A percentile compares a stretch with the other conserved stretches of the same genome.
These are phyloP conservation scores for Tulasnella sp. DNA, from an alignment of 768 basidiomycete genomes.

Conservation along the genomic window DNA sequence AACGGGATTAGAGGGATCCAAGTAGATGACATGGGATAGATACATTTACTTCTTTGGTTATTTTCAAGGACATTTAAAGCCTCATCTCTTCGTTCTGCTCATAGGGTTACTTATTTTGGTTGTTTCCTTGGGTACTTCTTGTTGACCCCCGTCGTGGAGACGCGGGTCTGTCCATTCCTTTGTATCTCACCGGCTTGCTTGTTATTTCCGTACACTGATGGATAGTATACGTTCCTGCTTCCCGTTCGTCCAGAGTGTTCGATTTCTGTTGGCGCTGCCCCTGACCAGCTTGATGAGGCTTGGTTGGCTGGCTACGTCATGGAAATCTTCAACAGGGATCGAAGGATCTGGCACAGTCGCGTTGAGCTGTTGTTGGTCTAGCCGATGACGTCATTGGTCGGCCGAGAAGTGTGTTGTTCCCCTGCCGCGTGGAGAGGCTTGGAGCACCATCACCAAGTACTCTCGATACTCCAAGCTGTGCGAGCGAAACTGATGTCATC, in stretches of 20 bases:
- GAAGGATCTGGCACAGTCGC: neutral
- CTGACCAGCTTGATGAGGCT: neutral
- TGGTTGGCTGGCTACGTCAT: neutral
- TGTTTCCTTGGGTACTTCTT: neutral
- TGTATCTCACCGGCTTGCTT: neutral
- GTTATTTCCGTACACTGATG: neutral
- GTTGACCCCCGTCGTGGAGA: neutral
- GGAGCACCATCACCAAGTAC: neutral
- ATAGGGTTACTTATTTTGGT: neutral
- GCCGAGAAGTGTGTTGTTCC: too few relatives aligned
- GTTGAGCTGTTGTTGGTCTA: neutral
- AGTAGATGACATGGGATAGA: neutral
- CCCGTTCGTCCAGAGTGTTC: too few relatives aligned
- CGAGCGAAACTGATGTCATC: neutral
- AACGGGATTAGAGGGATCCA: neutral
- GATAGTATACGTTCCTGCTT: neutral
- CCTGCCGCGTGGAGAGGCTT: neutral
- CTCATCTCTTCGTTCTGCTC: neutral
- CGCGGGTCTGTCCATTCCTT: neutral
- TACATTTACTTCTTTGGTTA: neutral
- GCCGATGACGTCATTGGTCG: neutral
- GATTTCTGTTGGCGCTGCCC: too few relatives aligned
- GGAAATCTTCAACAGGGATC: too few relatives aligned
- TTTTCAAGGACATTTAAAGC: neutral
- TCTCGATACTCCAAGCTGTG: neutral